These are phyloP conservation scores for Saccharum officinarum DNA, from an alignment of 176 grass and related monocot species.

Conservation along the genomic window DNA sequence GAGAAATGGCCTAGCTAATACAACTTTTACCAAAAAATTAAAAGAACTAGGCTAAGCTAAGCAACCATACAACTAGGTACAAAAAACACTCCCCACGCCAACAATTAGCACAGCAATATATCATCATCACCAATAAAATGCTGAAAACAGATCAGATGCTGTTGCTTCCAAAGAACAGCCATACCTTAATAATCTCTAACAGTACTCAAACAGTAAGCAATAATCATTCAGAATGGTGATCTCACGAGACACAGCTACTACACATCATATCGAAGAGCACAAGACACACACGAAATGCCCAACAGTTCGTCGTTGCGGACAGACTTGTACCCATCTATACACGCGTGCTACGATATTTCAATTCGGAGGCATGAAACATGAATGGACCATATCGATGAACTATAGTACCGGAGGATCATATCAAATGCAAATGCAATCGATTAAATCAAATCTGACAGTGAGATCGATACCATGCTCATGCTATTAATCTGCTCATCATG, in stretches of 20 bases:
- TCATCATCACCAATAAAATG: not conserved
- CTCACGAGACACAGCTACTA: not conserved
- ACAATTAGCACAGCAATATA: not conserved
- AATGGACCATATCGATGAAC: not conserved
- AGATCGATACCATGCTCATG: slow-evolving; percentile 10
- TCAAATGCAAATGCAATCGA: not conserved
- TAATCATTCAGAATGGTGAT: slow-evolving; percentile 3
- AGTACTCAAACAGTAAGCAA: not conserved
- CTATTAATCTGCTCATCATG: not conserved
- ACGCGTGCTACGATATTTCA: not conserved
- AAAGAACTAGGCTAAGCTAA: not conserved
- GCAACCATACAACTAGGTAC: not conserved
- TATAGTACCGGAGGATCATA: not conserved
- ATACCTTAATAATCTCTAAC: not conserved
- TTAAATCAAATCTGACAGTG: not conserved
- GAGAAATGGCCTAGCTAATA: not conserved
- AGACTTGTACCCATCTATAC: not conserved
- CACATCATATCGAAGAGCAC: not conserved
- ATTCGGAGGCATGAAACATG: not conserved
- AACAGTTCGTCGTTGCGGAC: not conserved
- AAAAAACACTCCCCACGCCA: not conserved
- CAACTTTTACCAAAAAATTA: not conserved
- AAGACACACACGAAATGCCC: not conserved
- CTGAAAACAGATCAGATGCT: not conserved
- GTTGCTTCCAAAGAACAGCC: not conserved